Conservation (phyloP, 2,329 filamentous ascomycete species). For the Xylariales sp. region DNA sequence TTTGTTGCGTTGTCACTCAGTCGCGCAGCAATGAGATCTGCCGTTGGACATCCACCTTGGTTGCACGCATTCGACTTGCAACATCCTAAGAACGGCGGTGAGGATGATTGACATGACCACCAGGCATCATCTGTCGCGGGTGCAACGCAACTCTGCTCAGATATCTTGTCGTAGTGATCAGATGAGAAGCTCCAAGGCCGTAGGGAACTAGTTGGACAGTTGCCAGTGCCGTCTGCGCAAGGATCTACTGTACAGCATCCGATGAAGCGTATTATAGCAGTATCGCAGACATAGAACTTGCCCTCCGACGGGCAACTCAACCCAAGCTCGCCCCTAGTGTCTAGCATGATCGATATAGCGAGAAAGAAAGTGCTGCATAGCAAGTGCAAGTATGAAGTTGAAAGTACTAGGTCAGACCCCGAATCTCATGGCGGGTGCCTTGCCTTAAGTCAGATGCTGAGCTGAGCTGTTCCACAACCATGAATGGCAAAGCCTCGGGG, state of each 20-base stretch:
- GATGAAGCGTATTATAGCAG: constrained; percentile 28
- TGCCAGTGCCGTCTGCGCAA: constrained; percentile 27
- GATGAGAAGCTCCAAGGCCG: constrained; percentile 27
- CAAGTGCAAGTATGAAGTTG: too few species aligned
- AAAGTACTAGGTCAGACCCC: too few species aligned
- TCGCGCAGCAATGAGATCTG: constrained; percentile 20
- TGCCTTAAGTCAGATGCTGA: too few species aligned
- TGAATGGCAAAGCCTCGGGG: too few species aligned
- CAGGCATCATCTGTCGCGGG: constrained; percentile 20
- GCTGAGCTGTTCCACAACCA: too few species aligned
- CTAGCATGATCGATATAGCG: constrained; percentile 15
- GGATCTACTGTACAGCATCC: constrained; percentile 34
- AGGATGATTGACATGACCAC: constrained; percentile 28
- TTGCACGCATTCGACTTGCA: constrained; percentile 30
- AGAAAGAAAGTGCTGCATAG: too few species aligned
- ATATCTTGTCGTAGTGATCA: constrained; percentile 25
- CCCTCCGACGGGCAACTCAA: constrained; percentile 26
- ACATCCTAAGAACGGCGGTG: constrained; percentile 29
- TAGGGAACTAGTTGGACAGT: constrained; percentile 28
- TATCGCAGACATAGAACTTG: constrained; percentile 28
- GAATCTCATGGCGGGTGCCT: too few species aligned
- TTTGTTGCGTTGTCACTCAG: constrained; percentile 14
- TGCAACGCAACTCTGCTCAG: constrained; percentile 25
- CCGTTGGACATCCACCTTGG: constrained; percentile 22
- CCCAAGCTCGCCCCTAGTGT: constrained; percentile 16